Evolutionary conservation across 768 basidiomycete species (phyloP), one percentile per base, ranked within the genome.

Genomic region (Leccinellum rugosiceps): DNA sequence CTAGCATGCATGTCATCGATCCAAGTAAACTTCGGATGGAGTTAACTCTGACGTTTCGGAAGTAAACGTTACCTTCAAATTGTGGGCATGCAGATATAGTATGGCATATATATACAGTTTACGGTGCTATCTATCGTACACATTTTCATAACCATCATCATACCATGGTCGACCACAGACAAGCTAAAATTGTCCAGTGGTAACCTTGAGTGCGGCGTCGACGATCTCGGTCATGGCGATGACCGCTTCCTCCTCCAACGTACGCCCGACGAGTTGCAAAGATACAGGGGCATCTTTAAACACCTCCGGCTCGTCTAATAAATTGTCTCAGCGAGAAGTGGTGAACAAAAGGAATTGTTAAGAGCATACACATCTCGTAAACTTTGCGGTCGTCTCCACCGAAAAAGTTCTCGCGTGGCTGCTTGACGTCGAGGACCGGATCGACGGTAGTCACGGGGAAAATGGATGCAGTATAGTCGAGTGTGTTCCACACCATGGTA

Each of bases 221-320:
- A 88, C 81, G 23, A 90, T 78, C 63, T 88, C 84, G 7, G 81
- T 78, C 81, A 91, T 83, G 0, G 76, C 80, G 53, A 91, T 79
- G 2, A 89, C 80, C 0, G 83, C 88, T 63, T 92, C 90, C 63
- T 92, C 90, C 63, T 91, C 90, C 57, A 83, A 73, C 6, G 84
- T 87, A 46, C 84, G 77, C 2, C 86, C 87, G 7, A 89, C 76
- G 9, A 91, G 66, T 68, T 92, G 90, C 30, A 92, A 67, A 6
- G 76, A 72, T 19, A 91, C 74, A 0, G 90, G 89, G 0, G 83
- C 84, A 55, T 82, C 79, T 55, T 68, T 69, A 69, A 80, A 88
- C 0, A 67, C 74, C 19, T 75, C 72, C 0, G 87, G 86, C 26
- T 84, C 74, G 63, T 89, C 89, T 87, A 56, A 48, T 31, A 17